These are phyloP conservation scores for Eutrema japonicum DNA, from an alignment of 345 rosid genomes.

Conservation along the genomic window DNA sequence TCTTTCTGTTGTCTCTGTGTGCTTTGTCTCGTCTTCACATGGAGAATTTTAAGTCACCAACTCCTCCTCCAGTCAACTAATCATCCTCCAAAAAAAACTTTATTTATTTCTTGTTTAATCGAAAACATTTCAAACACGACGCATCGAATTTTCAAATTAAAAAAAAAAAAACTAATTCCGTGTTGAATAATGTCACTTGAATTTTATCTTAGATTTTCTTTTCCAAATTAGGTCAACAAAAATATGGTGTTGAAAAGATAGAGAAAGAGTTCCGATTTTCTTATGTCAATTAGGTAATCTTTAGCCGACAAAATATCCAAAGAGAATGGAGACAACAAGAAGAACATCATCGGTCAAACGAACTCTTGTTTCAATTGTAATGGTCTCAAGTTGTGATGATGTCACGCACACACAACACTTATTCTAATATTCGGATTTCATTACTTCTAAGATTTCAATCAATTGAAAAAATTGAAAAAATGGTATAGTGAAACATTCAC, in stretches of 20 bases:
- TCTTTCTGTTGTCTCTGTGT: conserved; percentile 29
- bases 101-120: conserved; percentile 1
- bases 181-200: conserved; percentile 33
- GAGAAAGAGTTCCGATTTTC: conserved; percentile 27
- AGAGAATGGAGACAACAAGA: conserved; percentile 39
- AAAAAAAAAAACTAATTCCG: conserved; percentile 1
- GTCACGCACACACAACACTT: conserved; percentile 33
- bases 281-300: conserved; percentile 36
- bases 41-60: conserved; percentile 43
- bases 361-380: conserved; percentile 15
- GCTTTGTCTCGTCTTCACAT: conserved; percentile 37
- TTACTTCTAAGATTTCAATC: background rate
- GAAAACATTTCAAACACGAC: conserved; percentile 39
- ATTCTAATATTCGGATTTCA: background rate
- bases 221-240: conserved; percentile 36
- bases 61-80: conserved; percentile 38
- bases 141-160: conserved; percentile 6
- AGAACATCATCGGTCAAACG: conserved; percentile 38
- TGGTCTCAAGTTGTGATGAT: conserved; percentile 37
- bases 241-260: conserved; percentile 19
- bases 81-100: background rate
- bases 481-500: background rate
- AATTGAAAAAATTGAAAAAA: background rate
- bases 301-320: conserved; percentile 39
- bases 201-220: conserved; percentile 3